These are phyloP conservation scores for Wickerhamiella lipophila DNA, from an alignment of 805 yeast species.

Conservation along the genomic window DNA sequence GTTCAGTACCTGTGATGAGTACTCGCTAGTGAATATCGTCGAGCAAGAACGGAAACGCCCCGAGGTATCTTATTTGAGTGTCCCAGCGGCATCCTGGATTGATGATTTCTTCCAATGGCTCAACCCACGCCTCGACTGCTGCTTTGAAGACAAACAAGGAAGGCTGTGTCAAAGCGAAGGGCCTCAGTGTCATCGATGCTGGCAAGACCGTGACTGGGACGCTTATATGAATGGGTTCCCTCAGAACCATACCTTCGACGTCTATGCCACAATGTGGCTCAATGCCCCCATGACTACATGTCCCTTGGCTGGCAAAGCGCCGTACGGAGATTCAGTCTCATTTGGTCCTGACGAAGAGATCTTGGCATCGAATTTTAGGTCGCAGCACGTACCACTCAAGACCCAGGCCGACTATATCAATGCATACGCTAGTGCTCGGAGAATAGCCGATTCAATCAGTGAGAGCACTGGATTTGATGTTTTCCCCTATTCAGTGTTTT, in stretches of 20 bases:
- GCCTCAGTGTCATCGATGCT: conserved; percentile 65
- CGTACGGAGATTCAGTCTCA: conserved; percentile 46
- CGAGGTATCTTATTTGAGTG: conserved; percentile 50
- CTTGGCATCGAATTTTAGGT: conserved; percentile 39
- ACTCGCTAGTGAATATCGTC: conserved; percentile 63
- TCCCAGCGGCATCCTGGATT: conserved; percentile 84
- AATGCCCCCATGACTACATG: conserved; percentile 65
- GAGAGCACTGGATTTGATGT: conserved; percentile 37
- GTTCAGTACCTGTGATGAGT: conserved; percentile 70
- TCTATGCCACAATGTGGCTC: conserved; percentile 70
- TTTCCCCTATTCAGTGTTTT: conserved; percentile 88
- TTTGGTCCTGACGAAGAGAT: conserved; percentile 27
- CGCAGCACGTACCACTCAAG: conserved; percentile 64
- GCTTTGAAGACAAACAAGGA: conserved; percentile 36
- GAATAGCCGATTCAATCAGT: conserved; percentile 45
- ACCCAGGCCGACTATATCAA: conserved; percentile 75
- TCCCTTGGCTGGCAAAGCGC: conserved; percentile 92
- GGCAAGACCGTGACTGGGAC: conserved; percentile 39
- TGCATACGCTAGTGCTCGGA: conserved; percentile 60
- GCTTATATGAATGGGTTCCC: conserved; percentile 78
- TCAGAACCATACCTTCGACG: conserved; percentile 55
- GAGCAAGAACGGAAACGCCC: conserved; percentile 74
- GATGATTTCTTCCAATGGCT: conserved; percentile 83
- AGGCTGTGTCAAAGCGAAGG: conserved; percentile 16
- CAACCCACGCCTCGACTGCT: conserved; percentile 79